These are phyloP conservation scores for Penicillium sp. DNA, from an alignment of 2,329 filamentous ascomycete species.

Conservation along the genomic window DNA sequence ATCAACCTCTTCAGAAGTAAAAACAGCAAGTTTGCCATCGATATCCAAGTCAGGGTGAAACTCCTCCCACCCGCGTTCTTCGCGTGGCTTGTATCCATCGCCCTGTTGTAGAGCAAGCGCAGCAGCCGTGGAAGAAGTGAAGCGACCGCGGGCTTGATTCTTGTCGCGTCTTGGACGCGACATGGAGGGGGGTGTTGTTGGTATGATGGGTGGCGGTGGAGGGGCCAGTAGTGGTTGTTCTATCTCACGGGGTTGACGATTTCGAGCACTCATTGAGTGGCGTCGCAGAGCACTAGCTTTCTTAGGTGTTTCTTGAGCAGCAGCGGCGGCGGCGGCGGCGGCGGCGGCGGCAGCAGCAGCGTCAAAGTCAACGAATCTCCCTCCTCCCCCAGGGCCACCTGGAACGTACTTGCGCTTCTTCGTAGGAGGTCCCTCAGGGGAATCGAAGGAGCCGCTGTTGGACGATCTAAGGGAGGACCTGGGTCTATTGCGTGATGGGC, in stretches of 20 bases:
- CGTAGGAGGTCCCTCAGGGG: slow-evolving; percentile 58
- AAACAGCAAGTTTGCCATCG: slow-evolving; percentile 73
- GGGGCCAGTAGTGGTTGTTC: slow-evolving; percentile 27
- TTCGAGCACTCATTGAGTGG: slow-evolving; percentile 50
- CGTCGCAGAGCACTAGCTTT: slow-evolving; percentile 40
- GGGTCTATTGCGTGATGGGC: slow-evolving; percentile 30
- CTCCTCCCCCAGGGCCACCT: slow-evolving; percentile 81
- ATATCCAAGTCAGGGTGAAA: slow-evolving; percentile 96
- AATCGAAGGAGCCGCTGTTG: slow-evolving; percentile 25
- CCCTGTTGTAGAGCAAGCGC: slow-evolving; percentile 85
- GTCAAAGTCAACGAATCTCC: slow-evolving; percentile 75
- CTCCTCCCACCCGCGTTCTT: slow-evolving; percentile 96
- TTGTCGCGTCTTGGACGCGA: slow-evolving; percentile 44
- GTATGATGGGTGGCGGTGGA: slow-evolving; percentile 32
- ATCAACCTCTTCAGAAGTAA: slow-evolving; percentile 81
- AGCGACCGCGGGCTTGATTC: slow-evolving; percentile 60
- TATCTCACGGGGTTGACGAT: slow-evolving; percentile 52
- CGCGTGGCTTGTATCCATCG: slow-evolving; percentile 94
- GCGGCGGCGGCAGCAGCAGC: slow-evolving; percentile 57
- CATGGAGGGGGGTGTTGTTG: slow-evolving; percentile 40
- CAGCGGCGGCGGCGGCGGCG: slow-evolving; percentile 69
- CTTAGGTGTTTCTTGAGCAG: slow-evolving; percentile 36
- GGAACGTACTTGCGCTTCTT: slow-evolving; percentile 79
- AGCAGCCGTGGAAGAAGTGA: slow-evolving; percentile 78
- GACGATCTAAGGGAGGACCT: slow-evolving; percentile 35